phyloP scores from a whole-genome alignment of 176 grass and related monocot genomes.

The Juncus effusus region DNA sequence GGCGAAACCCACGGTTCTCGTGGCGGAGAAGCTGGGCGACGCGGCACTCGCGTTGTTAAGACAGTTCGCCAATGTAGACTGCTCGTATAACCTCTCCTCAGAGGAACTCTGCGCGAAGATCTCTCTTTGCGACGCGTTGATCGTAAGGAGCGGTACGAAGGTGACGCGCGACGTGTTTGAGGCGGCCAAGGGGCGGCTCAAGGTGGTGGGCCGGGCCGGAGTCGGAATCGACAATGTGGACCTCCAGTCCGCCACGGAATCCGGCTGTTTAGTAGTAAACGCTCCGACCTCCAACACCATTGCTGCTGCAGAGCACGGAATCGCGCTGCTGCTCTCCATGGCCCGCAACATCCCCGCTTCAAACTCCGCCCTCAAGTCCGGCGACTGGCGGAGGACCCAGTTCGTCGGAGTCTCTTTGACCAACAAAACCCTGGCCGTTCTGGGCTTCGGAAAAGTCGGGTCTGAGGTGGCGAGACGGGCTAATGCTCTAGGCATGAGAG shows the following conservation, averaged over 20 bases:
- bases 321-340: slow-evolving; percentile 78
- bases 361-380: slow-evolving; percentile 66
- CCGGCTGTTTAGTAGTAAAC: slow-evolving; percentile 79
- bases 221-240: slow-evolving; percentile 95
- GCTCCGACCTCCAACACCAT: slow-evolving; percentile 75
- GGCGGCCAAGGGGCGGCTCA: slow-evolving; percentile 57
- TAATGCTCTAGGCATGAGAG: slow-evolving; percentile 72
- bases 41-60: slow-evolving; percentile 49
- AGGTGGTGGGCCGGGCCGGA: slow-evolving; percentile 61
- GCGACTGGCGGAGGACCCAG: slow-evolving; percentile 80
- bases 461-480: slow-evolving; percentile 82
- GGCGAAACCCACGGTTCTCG: slow-evolving; percentile 52
- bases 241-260: slow-evolving; percentile 84
- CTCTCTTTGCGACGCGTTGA: slow-evolving; percentile 63
- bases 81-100: slow-evolving; percentile 63
- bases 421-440: slow-evolving; percentile 72
- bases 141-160: slow-evolving; percentile 53
- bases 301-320: slow-evolving; percentile 71
- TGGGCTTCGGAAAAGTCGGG: slow-evolving; percentile 96
- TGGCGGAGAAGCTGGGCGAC: slow-evolving; percentile 59
- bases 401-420: slow-evolving; percentile 80
- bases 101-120: slow-evolving; percentile 84
- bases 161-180: slow-evolving; percentile 84
- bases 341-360: slow-evolving; percentile 69
- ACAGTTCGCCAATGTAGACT: slow-evolving; percentile 67